phyloP scores from a whole-genome alignment of 257 asterid genomes.

The Gentiana macrophylla region DNA sequence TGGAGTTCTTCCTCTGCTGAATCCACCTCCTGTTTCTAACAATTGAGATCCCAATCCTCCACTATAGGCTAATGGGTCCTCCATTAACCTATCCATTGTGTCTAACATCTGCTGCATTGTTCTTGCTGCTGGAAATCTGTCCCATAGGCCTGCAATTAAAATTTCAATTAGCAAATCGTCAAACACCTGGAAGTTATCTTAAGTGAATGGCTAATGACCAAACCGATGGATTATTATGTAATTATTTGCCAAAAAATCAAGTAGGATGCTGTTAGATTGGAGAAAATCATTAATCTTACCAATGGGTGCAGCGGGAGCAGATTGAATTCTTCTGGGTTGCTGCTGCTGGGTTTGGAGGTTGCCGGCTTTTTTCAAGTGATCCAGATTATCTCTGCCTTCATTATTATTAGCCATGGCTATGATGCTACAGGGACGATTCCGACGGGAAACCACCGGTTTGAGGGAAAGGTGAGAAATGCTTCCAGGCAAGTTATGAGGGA shows the following conservation, averaged over 20 bases:
- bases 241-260: neutral
- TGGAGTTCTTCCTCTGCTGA: conserved; percentile 52
- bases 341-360: conserved; percentile 32
- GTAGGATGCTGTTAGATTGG: neutral
- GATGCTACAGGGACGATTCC: conserved; percentile 5
- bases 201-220: no score
- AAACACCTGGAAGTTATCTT: no score
- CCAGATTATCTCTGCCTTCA: conserved; percentile 34
- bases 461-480: conserved; percentile 7
- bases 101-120: conserved; percentile 84
- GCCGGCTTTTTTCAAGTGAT: conserved; percentile 35
- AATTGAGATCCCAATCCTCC: conserved; percentile 16
- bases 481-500: conserved; percentile 7
- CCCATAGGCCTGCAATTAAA: conserved; percentile 45
- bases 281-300: conserved; percentile 20
- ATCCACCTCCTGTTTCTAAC: conserved; percentile 17
- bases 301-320: conserved; percentile 40
- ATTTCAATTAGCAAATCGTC: neutral
- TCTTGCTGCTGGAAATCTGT: conserved; percentile 60
- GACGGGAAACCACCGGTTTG: conserved; percentile 5
- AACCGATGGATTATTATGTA: no score
- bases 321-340: conserved; percentile 27
- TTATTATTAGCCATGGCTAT: conserved; percentile 23
- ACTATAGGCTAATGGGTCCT: conserved; percentile 38
- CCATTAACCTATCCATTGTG: conserved; percentile 63